These are phyloP conservation scores for Pseudotsuga menziesii DNA, from an alignment of 75 land plant genomes.

Conservation along the genomic window DNA sequence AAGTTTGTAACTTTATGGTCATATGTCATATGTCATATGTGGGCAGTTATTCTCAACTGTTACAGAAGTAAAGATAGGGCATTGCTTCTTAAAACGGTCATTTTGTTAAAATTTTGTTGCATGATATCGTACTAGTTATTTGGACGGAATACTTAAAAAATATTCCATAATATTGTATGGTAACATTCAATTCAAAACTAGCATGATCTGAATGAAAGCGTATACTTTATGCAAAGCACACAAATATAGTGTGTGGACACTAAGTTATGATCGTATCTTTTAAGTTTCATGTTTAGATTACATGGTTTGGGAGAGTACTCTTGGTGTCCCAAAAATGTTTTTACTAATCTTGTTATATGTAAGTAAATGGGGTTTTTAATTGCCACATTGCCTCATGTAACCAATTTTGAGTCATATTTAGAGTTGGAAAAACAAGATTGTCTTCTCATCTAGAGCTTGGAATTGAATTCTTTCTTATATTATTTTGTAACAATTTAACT, in stretches of 20 bases:
- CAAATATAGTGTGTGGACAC: not conserved
- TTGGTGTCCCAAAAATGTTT: not conserved
- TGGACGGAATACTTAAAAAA: not conserved
- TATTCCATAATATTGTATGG: not conserved
- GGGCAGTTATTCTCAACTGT: not conserved
- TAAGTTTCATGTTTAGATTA: not conserved
- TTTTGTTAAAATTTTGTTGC: too few relatives aligned
- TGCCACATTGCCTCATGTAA: not conserved
- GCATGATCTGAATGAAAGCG: not conserved
- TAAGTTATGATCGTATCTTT: too few relatives aligned
- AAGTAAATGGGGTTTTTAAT: too few relatives aligned
- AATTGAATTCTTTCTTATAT: too few relatives aligned
- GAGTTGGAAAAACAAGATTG: not conserved
- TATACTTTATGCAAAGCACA: not conserved
- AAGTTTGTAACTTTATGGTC: not conserved
- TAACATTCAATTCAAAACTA: not conserved
- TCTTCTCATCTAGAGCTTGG: not conserved
- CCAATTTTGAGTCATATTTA: not conserved
- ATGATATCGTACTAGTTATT: not conserved
- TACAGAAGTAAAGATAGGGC: not conserved
- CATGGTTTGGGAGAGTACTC: not conserved
- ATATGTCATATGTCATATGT: not conserved
- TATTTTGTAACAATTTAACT: too few relatives aligned
- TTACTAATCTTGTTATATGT: not conserved
- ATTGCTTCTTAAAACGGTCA: not conserved